These are phyloP conservation scores for Paramyrothecium roridum DNA, from an alignment of 2,329 filamentous ascomycete genomes.

Conservation along the genomic window DNA sequence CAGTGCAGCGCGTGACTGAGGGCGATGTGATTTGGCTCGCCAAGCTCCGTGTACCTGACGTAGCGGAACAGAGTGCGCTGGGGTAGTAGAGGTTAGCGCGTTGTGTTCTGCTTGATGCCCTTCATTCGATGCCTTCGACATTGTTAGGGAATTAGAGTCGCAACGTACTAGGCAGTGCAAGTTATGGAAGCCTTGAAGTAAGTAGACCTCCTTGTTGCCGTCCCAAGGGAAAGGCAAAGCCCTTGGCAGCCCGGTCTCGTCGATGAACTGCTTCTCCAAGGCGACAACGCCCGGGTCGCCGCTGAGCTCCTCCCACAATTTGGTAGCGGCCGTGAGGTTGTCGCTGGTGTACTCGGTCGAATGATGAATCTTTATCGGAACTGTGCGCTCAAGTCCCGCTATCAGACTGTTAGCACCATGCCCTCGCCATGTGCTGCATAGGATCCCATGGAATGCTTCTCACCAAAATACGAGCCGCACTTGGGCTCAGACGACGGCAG, in stretches of 20 bases:
- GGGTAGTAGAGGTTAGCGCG: neutral
- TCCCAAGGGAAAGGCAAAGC: slow-evolving; percentile 1
- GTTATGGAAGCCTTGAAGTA: slow-evolving; percentile 3
- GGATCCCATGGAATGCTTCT: too few relatives aligned
- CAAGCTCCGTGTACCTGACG: neutral
- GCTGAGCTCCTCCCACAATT: slow-evolving; percentile 1
- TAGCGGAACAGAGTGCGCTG: neutral
- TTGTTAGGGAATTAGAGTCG: neutral
- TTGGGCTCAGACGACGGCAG: too few relatives aligned
- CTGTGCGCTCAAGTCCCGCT: too few relatives aligned
- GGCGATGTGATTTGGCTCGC: neutral
- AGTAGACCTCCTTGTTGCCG: neutral
- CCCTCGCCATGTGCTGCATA: too few relatives aligned
- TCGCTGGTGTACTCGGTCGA: neutral
- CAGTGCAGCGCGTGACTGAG: neutral
- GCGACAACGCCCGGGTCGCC: slow-evolving; percentile 3
- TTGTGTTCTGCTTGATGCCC: too few relatives aligned
- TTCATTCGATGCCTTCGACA: neutral
- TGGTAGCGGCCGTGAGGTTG: neutral
- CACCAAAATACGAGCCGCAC: too few relatives aligned
- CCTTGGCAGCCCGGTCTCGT: neutral
- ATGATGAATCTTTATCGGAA: too few relatives aligned
- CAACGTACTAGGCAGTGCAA: slow-evolving; percentile 1
- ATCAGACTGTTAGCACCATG: too few relatives aligned
- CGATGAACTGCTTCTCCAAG: neutral